Evolutionary conservation across 2,329 filamentous ascomycete genomes (phyloP).

Genomic region (Colletotrichum musicola): DNA sequence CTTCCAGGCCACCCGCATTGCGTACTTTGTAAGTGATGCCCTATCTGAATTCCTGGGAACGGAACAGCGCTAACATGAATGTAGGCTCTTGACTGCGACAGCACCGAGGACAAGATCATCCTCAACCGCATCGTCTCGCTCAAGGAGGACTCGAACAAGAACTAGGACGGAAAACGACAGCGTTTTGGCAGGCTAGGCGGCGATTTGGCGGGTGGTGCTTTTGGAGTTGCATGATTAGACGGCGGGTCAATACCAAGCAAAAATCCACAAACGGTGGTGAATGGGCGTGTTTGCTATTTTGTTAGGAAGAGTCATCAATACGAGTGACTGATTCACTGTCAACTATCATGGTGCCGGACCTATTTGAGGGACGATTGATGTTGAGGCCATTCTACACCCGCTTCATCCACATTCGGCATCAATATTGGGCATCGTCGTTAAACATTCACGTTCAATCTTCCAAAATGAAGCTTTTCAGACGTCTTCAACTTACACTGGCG

Average conservation of each 20-base stretch:
- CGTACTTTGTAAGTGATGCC: slow-evolving; percentile 75
- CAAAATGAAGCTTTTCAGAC: too few species aligned
- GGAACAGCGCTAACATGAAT: not conserved
- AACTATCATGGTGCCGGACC: not conserved
- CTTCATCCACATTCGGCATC: too few species aligned
- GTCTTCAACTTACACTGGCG: too few species aligned
- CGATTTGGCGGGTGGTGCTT: slow-evolving; percentile 19
- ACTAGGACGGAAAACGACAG: slow-evolving; percentile 1
- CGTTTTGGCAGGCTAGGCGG: not conserved
- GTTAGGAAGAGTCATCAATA: not conserved
- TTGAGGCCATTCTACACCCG: too few species aligned
- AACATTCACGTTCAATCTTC: too few species aligned
- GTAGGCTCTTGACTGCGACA: slow-evolving; percentile 81
- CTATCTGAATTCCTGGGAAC: not conserved
- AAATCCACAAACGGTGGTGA: slow-evolving; percentile 19
- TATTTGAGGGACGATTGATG: not conserved
- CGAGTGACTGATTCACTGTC: slow-evolving; percentile 9
- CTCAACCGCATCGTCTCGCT: slow-evolving; percentile 92
- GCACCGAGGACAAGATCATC: slow-evolving; percentile 82
- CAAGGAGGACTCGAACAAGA: slow-evolving; percentile 87
- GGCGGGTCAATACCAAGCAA: slow-evolving; percentile 33
- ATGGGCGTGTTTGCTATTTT: slow-evolving; percentile 3
- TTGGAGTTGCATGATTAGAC: slow-evolving; percentile 34
- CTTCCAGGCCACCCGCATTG: slow-evolving; percentile 92
- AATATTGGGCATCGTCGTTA: too few species aligned